Evolutionary conservation across 2,329 filamentous ascomycete species (phyloP).

Genomic region (Paraphaeosphaeria minitans): DNA sequence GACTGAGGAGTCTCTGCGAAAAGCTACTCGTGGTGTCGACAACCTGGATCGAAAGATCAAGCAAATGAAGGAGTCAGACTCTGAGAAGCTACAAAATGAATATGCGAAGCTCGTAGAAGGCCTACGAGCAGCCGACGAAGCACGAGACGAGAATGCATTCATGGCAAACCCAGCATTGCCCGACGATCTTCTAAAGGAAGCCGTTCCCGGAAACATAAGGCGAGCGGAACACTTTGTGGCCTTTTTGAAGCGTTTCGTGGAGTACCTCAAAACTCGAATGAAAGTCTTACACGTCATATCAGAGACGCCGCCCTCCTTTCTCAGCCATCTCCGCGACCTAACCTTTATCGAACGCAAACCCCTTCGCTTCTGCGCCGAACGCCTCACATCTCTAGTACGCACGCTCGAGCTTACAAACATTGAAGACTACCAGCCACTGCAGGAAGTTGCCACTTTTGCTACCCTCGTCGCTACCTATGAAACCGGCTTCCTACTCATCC

Average conservation of each 20-base stretch:
- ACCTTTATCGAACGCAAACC: constrained; percentile 99
- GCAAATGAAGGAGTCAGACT: constrained; percentile 95
- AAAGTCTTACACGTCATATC: constrained; percentile 97
- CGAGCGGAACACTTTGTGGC: constrained; percentile 94
- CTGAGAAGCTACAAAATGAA: constrained; percentile 91
- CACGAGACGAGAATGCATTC: constrained; percentile 90
- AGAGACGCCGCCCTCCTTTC: constrained; percentile 92
- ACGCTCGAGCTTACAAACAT: constrained; percentile 97
- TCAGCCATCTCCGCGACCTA: constrained; percentile 89
- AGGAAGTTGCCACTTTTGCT: constrained; percentile 97
- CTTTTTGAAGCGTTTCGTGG: constrained; percentile 94
- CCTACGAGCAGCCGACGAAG: constrained; percentile 83
- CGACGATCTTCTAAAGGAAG: constrained; percentile 92
- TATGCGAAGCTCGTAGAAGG: constrained; percentile 96
- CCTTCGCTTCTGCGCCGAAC: constrained; percentile 89
- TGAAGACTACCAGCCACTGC: constrained; percentile 94
- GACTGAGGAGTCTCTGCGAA: constrained; percentile 90
- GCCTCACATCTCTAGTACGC: constrained; percentile 89
- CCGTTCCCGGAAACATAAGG: constrained; percentile 93
- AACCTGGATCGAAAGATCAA: constrained; percentile 90
- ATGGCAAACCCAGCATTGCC: constrained; percentile 96
- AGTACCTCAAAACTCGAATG: constrained; percentile 98
- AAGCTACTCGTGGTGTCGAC: constrained; percentile 85
- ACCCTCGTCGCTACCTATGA: constrained; percentile 97
- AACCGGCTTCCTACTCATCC: constrained; percentile 90